Evolutionary conservation across 352 stramenopile species (phyloP).

Genomic region (Globisporangium nagaii): DNA sequence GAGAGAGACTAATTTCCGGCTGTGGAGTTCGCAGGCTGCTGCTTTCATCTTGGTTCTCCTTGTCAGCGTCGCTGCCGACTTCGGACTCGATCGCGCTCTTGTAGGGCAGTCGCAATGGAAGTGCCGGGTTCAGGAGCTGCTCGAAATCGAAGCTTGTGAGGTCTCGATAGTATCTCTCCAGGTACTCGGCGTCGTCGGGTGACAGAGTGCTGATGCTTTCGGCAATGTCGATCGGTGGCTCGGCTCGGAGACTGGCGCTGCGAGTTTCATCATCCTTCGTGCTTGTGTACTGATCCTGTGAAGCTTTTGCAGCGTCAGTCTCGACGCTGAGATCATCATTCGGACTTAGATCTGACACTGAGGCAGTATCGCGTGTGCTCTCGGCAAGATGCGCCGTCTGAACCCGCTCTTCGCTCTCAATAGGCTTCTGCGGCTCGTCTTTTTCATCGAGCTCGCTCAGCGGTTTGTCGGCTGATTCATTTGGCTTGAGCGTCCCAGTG

Average conservation of each 20-base stretch:
- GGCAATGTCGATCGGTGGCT: no score
- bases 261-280: not conserved
- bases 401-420: not conserved
- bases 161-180: constrained; percentile 20
- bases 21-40: no score
- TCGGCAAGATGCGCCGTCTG: not conserved
- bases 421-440: not conserved
- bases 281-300: no score
- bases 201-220: not conserved
- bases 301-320: no score
- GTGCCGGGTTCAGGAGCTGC: constrained; percentile 33
- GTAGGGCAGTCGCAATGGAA: constrained; percentile 2
- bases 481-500: not conserved
- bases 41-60: not conserved
- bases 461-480: not conserved
- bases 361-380: not conserved
- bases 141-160: constrained; percentile 52
- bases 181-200: constrained; percentile 2
- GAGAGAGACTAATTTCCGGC: no score
- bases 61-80: not conserved
- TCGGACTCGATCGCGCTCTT: not conserved
- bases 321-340: no score
- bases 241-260: no score
- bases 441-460: no score
- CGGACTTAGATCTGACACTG: not conserved